Evolutionary conservation across 306 rosid genomes (phyloP), one percentile per base, ranked within the genome.

Genomic region (Cicer yamashitae): DNA sequence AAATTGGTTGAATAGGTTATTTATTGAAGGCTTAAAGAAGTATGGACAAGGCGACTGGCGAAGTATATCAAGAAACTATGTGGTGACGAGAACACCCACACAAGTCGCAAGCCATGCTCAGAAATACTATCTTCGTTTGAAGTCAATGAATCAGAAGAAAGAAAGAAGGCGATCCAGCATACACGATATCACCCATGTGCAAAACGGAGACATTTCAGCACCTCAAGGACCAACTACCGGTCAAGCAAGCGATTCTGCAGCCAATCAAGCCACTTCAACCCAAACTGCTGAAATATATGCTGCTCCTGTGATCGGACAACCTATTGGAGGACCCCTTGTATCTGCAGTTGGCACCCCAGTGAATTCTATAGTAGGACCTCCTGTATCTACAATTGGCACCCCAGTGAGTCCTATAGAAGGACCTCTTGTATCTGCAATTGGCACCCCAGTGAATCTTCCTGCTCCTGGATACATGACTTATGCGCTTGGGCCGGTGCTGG

Each of bases 101-200:
- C 98, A 93, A 81, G 96, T 93, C 45, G 98, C 98, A 77, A 93
- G 96, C 85, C 98, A 93, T 69, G 96, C 98, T 71, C 96, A 93
- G 47, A 93, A 93, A 63, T 93, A 93, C 80, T 89, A 87, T 79
- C 89, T 91, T 53, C 96, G 96, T 44, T 86, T 87, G 88, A 91
- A 88, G 66, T 93, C 96, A 0, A 93, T 82, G 89, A 91, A 91
- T 68, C 2, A 60, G 67, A 34, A 7, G 45, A 93, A 93, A 77
- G 94, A 93, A 59, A 79, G 96, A 82, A 86, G 93, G 85, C 86
- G 98, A 79, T 91, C 96, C 67, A 93, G 98, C 82, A 93, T 91
- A 77, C 96, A 93, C 30, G 98, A 93, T 73, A 88, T 93, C 60
- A 93, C 98, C 39, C 89, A 86, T 13, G 93, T 89, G 38, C 77